These are phyloP conservation scores for Talaromyces sp. DNA, from an alignment of 2,329 filamentous ascomycete species.

Conservation along the genomic window DNA sequence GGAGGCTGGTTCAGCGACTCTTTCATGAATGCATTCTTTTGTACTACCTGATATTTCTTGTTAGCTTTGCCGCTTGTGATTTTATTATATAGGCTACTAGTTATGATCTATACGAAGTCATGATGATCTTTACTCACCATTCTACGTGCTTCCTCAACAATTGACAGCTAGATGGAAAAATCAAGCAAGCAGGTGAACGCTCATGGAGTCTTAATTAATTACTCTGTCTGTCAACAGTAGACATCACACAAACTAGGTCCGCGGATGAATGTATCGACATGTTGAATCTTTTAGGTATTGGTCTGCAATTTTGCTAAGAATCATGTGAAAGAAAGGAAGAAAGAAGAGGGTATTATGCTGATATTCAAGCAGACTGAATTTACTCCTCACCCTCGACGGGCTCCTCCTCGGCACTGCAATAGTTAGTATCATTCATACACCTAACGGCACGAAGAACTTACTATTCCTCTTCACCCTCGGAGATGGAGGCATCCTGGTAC, in stretches of 20 bases:
- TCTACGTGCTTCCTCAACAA: neutral
- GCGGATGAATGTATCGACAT: slow-evolving; percentile 11
- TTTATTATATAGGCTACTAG: neutral
- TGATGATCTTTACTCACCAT: neutral
- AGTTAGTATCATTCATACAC: slow-evolving; percentile 21
- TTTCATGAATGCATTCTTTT: neutral
- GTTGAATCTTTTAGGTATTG: neutral
- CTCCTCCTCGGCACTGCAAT: slow-evolving; percentile 66
- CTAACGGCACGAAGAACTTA: slow-evolving; percentile 30
- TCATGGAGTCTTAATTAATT: slow-evolving; percentile 10
- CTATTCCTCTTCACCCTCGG: slow-evolving; percentile 95
- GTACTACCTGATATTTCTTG: neutral
- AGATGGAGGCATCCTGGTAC: slow-evolving; percentile 98
- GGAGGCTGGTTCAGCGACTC: neutral
- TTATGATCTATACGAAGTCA: neutral
- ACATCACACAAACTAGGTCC: slow-evolving; percentile 10
- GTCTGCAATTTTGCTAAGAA: slow-evolving; percentile 1
- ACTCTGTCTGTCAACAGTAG: slow-evolving; percentile 13
- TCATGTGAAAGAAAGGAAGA: neutral
- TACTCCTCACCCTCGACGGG: slow-evolving; percentile 71
- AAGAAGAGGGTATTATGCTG: slow-evolving; percentile 20
- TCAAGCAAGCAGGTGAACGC: neutral
- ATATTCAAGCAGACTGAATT: slow-evolving; percentile 23
- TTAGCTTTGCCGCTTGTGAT: neutral
- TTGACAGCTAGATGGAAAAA: neutral